phyloP scores from a whole-genome alignment of 2,329 filamentous ascomycete genomes.

The Cladophialophora exuberans region DNA sequence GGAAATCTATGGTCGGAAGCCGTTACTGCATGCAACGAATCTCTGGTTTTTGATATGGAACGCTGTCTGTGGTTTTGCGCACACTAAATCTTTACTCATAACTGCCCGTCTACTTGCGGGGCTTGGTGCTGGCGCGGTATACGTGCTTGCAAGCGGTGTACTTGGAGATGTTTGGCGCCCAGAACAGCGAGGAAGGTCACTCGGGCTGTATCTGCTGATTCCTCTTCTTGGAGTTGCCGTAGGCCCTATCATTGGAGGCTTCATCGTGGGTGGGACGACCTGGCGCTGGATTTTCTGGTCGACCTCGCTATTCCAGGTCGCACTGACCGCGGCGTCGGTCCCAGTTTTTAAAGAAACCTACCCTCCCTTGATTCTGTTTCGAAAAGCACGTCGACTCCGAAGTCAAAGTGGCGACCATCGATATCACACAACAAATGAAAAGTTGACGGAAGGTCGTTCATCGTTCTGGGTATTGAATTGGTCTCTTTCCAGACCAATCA shows the following conservation, averaged over 20 bases:
- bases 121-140: slow-evolving; percentile 54
- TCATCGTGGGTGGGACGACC: slow-evolving; percentile 51
- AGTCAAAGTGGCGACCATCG: slow-evolving; percentile 3
- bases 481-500: slow-evolving; percentile 15
- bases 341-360: slow-evolving; percentile 64
- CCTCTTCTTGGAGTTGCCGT: slow-evolving; percentile 55
- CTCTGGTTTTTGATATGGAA: slow-evolving; percentile 57
- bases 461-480: background rate
- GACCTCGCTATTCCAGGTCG: slow-evolving; percentile 60
- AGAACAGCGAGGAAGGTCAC: slow-evolving; percentile 61
- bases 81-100: slow-evolving; percentile 51
- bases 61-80: slow-evolving; percentile 55
- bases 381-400: background rate
- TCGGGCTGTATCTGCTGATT: slow-evolving; percentile 60
- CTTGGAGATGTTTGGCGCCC: slow-evolving; percentile 57
- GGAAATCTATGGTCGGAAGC: slow-evolving; percentile 53
- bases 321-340: slow-evolving; percentile 61
- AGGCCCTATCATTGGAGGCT: slow-evolving; percentile 64
- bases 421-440: slow-evolving; percentile 1
- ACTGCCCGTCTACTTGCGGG: slow-evolving; percentile 56
- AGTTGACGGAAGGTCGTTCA: background rate
- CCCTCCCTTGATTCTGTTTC: slow-evolving; percentile 53
- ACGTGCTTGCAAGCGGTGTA: slow-evolving; percentile 45
- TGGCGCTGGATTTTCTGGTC: slow-evolving; percentile 47
- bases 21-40: slow-evolving; percentile 52